These are phyloP conservation scores for Sanguinoderma infundibulare DNA, from an alignment of 1,284 basidiomycete genomes.

Conservation along the genomic window DNA sequence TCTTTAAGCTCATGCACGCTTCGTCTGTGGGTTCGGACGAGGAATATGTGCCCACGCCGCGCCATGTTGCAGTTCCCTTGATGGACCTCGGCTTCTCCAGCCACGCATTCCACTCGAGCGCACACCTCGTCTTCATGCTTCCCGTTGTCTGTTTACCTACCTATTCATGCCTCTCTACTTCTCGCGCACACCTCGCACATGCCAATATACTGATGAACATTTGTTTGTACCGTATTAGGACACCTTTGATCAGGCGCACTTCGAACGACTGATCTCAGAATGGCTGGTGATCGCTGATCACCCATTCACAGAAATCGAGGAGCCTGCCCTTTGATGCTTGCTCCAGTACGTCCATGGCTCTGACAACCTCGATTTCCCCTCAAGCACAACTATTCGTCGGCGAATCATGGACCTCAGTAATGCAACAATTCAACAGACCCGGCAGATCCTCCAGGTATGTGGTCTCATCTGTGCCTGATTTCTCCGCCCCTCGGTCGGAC, in stretches of 20 bases:
- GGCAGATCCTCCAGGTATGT: not conserved
- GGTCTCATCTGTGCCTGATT: not conserved
- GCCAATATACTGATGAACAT: too few relatives aligned
- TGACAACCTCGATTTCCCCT: not conserved
- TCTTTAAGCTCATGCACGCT: not conserved
- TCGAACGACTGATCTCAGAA: not conserved
- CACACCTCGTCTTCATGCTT: constrained; percentile 52
- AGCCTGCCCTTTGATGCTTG: not conserved
- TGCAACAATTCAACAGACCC: not conserved
- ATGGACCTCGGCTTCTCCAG: constrained; percentile 53
- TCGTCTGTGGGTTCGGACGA: not conserved
- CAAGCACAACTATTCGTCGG: not conserved
- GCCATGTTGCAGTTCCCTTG: constrained; percentile 45
- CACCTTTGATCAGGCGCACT: too few relatives aligned
- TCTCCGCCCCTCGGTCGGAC: constrained; percentile 48
- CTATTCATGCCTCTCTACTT: too few relatives aligned
- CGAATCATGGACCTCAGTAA: not conserved
- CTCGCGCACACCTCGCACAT: too few relatives aligned
- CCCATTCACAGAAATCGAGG: not conserved
- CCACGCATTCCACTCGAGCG: constrained; percentile 49
- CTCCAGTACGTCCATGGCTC: not conserved
- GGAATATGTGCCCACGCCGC: not conserved
- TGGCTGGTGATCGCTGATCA: not conserved
- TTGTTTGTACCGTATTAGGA: too few relatives aligned
- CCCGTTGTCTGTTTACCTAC: too few relatives aligned